Base-by-base conservation (phyloP, 169 alveolate genomes). In the Eimeria falciformis region DNA sequence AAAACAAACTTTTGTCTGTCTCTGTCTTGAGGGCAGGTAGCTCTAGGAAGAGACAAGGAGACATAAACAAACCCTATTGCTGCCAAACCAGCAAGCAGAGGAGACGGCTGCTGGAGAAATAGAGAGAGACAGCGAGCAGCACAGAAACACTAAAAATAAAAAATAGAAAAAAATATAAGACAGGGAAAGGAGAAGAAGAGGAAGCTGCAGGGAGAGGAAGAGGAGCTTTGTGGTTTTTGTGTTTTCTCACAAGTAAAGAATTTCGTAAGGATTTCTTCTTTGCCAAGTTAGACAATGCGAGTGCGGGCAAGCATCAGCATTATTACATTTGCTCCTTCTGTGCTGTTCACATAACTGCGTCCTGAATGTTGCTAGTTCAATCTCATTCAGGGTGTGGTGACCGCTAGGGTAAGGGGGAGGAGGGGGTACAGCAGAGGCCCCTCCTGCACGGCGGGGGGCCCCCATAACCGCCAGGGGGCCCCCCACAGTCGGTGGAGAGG, bases 211-310 rank as follows among this genome's bases (percentile, higher is more conserved):
- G n/a, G 29, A 7, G 40, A 17, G 43, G 11, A 12, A 14, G 33
- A 86, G 56, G 27, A 73, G 23, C 37, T 43, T 21, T 65, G 43
- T 5, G n/a, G n/a, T n/a, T n/a, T n/a, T n/a, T n/a, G n/a, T n/a
- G 5, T 0, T 40, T 11, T 11, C 95, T 93, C 53, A 93, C 95
- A 91, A 91, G 91, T 95, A 95, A 55, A 84, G 91, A 37, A 91
- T 91, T 45, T 90, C 94, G 53, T 91, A 84, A 12, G 98, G 98
- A 79, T 96, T 96, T 73, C 98, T 87, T 4, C 98, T 86, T 78
- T 96, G 98, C 98, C 98, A 96, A 25, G 98, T 96, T 40, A 96
- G 95, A 79, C 98, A 96, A 86, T 96, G 98, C 53, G 97, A 94
- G 69, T 95, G 96, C 27, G 97, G 97, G 65, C 98, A 96, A 4